Evolutionary conservation across 1,284 basidiomycete genomes (phyloP).

Genomic region (Bjerkandera adusta): DNA sequence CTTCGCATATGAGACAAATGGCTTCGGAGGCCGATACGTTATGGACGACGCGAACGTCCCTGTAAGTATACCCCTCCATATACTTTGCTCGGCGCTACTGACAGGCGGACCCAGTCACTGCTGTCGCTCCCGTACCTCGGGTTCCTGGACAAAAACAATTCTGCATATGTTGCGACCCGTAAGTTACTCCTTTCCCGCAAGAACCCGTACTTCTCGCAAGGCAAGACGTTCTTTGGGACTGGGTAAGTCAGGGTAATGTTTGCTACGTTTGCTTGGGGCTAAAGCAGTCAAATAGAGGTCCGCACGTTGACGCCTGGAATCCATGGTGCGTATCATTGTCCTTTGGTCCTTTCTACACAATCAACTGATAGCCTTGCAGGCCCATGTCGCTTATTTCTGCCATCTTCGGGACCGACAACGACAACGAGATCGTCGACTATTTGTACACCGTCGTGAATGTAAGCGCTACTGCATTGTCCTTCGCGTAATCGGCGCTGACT

Average conservation of each 20-base stretch:
- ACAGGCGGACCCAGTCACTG: slow-evolving; percentile 50
- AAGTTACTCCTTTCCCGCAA: slow-evolving; percentile 55
- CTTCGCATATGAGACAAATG: slow-evolving; percentile 79
- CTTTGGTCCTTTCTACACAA: slow-evolving; percentile 4
- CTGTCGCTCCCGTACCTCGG: slow-evolving; percentile 77
- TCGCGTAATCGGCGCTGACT: neutral
- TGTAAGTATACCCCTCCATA: slow-evolving; percentile 37
- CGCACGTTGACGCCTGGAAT: slow-evolving; percentile 69
- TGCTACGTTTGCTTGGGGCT: slow-evolving; percentile 7
- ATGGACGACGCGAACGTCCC: slow-evolving; percentile 86
- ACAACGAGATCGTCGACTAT: slow-evolving; percentile 60
- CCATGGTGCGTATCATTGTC: slow-evolving; percentile 56
- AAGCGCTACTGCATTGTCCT: slow-evolving; percentile 23
- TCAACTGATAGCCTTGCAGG: slow-evolving; percentile 44
- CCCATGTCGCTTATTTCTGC: slow-evolving; percentile 78
- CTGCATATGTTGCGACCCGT: slow-evolving; percentile 60
- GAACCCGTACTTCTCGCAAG: slow-evolving; percentile 71
- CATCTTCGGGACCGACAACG: slow-evolving; percentile 71
- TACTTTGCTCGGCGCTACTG: neutral
- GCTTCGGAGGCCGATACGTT: slow-evolving; percentile 65
- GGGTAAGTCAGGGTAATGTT: slow-evolving; percentile 40
- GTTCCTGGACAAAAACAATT: slow-evolving; percentile 59
- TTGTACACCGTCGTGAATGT: slow-evolving; percentile 68
- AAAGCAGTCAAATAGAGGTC: slow-evolving; percentile 46
- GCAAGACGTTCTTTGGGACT: slow-evolving; percentile 62